Evolutionary conservation across 1,284 basidiomycete species (phyloP), one percentile per base, ranked within the genome.

Genomic region (Dichomitus squalens): DNA sequence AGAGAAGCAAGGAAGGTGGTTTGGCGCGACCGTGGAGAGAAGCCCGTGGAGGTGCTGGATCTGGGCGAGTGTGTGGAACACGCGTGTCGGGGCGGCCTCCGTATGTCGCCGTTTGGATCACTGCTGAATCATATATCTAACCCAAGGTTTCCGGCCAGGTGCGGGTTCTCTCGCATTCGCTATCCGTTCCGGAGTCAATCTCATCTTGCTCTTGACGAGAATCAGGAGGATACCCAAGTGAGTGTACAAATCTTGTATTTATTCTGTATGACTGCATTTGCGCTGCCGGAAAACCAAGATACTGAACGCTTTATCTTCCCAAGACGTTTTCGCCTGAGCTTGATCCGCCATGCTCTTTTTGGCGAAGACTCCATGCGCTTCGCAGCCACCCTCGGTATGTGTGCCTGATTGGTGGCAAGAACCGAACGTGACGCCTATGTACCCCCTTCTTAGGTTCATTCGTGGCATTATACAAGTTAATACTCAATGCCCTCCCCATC

Each of bases 11-110:
- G 84, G 41, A 87, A 83, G 69, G 87, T 93, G 67, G 85, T 96
- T 1, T 96, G 94, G 93, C 80, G 94, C 34, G 86, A 90, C 64
- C 78, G 84, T 63, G 92, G 92, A 4, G 89, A 95, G 73, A 85
- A 86, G 38, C 85, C 86, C 0, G 82, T 84, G 1, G 85, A 92
- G 60, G 74, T 96, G 7, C 70, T 79, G 36, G 86, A 87, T 59
- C 65, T 90, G 20, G 83, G 86, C 71, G 84, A 89, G 56, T 91
- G 91, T 58, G 67, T 90, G 20, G 82, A 87, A 48, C 88, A 96
- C 69, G 92, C 93, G 0, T 75, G 81, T 4, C 80, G 82, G 49
- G 90, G 94, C 12, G 92, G 86, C 23, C 65, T 92, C 29, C 81
- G 94, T 95, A 69, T 75, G 92, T 86, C n/a, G 20, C 46, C 18